Evolutionary conservation across 176 grass and related monocot genomes (phyloP).

Genomic region (Juncus effusus): DNA sequence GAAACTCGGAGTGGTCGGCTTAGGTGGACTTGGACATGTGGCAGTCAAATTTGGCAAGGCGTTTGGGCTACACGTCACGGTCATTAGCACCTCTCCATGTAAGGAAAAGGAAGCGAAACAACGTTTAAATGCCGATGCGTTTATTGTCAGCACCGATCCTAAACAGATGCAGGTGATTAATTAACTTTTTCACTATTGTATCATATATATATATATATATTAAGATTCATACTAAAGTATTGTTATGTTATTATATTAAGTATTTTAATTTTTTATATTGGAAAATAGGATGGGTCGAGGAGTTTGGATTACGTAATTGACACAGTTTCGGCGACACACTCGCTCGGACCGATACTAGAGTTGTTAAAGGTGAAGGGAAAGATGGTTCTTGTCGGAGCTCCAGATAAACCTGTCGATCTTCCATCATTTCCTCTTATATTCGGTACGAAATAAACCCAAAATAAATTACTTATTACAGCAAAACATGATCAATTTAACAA

Average conservation of each 20-base stretch:
- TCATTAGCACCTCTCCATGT: conserved; percentile 60
- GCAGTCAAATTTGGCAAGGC: conserved; percentile 74
- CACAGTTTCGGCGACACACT: conserved; percentile 64
- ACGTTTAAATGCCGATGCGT: conserved; percentile 42
- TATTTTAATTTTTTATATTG: neutral
- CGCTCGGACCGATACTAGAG: conserved; percentile 64
- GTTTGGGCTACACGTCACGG: conserved; percentile 48
- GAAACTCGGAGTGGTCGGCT: conserved; percentile 54
- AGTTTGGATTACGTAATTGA: conserved; percentile 77
- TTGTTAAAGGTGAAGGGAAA: conserved; percentile 70
- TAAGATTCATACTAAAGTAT: neutral
- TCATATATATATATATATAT: neutral
- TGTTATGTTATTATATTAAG: neutral
- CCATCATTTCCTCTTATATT: conserved; percentile 89
- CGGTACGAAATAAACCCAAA: conserved; percentile 35
- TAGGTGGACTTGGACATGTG: conserved; percentile 67
- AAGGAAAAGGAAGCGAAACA: conserved; percentile 69
- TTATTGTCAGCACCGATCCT: conserved; percentile 50
- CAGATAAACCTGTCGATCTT: conserved; percentile 71
- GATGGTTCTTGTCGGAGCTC: conserved; percentile 64
- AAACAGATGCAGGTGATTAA: conserved; percentile 52
- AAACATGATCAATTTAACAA: neutral
- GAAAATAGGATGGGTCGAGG: conserved; percentile 30
- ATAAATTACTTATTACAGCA: neutral
- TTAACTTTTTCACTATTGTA: neutral